Evolutionary conservation across 176 grass and related monocot species (phyloP).

Genomic region (Alopecurus myosuroides): DNA sequence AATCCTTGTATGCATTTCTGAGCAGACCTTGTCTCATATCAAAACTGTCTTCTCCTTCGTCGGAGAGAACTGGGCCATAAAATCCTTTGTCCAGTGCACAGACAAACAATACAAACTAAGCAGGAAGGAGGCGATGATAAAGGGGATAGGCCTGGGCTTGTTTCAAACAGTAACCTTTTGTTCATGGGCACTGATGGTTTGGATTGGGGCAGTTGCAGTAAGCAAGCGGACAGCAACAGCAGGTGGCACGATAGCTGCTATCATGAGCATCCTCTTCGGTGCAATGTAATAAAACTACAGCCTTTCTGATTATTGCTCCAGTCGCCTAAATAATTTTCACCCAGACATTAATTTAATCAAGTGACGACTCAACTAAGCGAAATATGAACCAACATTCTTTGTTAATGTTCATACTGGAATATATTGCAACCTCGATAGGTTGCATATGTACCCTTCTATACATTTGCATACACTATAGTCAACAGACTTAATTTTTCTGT

Average conservation of each 20-base stretch:
- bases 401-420: neutral
- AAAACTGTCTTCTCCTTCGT: conserved; percentile 50
- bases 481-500: neutral
- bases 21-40: conserved; percentile 44
- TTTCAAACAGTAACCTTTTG: conserved; percentile 51
- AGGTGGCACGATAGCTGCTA: conserved; percentile 41
- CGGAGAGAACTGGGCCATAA: conserved; percentile 31
- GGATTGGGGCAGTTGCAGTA: conserved; percentile 46
- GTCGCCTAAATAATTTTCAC: neutral
- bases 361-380: neutral
- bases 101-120: conserved; percentile 41
- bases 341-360: neutral
- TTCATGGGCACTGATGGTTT: conserved; percentile 55
- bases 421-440: neutral
- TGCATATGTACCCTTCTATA: neutral
- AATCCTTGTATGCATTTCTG: neutral
- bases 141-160: conserved; percentile 37
- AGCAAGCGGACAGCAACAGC: conserved; percentile 23
- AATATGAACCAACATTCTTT: neutral
- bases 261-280: conserved; percentile 60
- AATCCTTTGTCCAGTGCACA: conserved; percentile 29
- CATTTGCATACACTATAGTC: neutral
- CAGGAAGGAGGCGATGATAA: conserved; percentile 39
- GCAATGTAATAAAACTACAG: conserved; percentile 40
- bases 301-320: neutral